Evolutionary conservation across 441 rosid species (phyloP).

Genomic region (Jatropha multifida): DNA sequence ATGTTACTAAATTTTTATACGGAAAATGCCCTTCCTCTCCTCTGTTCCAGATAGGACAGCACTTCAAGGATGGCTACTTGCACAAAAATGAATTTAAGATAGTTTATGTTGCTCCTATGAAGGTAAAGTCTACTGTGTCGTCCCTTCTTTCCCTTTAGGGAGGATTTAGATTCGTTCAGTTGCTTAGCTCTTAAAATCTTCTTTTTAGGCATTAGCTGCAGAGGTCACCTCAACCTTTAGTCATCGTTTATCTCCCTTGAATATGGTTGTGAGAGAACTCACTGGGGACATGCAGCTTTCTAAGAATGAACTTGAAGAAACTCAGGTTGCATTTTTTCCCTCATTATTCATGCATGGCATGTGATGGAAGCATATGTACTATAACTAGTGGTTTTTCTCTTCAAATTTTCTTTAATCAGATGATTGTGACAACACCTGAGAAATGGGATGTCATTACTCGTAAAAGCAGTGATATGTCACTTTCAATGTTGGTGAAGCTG

Average conservation of each 20-base stretch:
- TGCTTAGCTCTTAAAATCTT: conserved; percentile 25
- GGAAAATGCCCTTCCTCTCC: background rate
- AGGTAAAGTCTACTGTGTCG: conserved; percentile 46
- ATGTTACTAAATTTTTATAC: background rate
- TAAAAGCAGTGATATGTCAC: conserved; percentile 98
- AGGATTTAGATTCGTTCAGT: conserved; percentile 3
- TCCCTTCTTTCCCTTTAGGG: background rate
- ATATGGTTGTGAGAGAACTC: conserved; percentile 93
- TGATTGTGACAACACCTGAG: conserved; percentile 99
- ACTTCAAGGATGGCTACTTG: conserved; percentile 92
- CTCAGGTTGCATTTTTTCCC: conserved; percentile 67
- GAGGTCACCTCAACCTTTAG: conserved; percentile 94
- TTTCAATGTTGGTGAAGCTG: conserved; percentile 96
- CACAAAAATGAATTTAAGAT: conserved; percentile 96
- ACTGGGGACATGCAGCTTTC: conserved; percentile 99
- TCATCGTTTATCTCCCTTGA: conserved; percentile 83
- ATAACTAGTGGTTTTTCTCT: conserved; percentile 25
- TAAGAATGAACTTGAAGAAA: conserved; percentile 85
- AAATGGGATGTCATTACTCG: conserved; percentile 99
- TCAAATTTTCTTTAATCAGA: conserved; percentile 49
- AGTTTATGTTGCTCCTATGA: conserved; percentile 99
- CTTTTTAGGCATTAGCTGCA: conserved; percentile 86
- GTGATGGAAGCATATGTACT: conserved; percentile 15
- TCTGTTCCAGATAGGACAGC: conserved; percentile 78
- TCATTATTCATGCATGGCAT: conserved; percentile 14